A percentile compares a stretch with the other conserved stretches of the same genome.
Evolutionary conservation across 75 land plant genomes (phyloP).

Genomic region (Pinus tabuliformis): DNA sequence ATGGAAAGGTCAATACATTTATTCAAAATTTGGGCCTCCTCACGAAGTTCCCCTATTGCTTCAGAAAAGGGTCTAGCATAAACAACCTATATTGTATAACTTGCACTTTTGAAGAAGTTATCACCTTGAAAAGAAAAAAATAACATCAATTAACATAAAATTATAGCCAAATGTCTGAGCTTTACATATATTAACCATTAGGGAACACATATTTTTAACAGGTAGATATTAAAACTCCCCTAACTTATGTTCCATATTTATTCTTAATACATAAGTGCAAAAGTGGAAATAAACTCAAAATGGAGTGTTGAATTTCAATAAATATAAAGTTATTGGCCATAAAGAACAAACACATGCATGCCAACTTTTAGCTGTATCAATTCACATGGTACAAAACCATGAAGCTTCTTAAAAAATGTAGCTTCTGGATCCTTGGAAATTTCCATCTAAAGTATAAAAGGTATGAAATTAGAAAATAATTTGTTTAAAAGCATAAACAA

Average conservation of each 20-base stretch:
- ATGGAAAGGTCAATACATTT: conserved; percentile 83
- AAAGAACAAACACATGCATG: conserved; percentile 87
- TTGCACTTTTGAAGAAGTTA: conserved; percentile 92
- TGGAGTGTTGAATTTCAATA: too few relatives aligned
- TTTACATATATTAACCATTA: not conserved
- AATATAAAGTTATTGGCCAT: conserved; percentile 48
- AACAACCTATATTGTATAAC: conserved; percentile 83
- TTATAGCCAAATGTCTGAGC: not conserved
- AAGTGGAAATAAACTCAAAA: not conserved
- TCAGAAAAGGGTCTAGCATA: conserved; percentile 68
- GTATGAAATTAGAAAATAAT: not conserved
- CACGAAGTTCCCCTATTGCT: conserved; percentile 58
- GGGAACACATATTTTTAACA: not conserved
- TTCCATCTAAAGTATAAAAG: conserved; percentile 43
- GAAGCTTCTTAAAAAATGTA: conserved; percentile 88
- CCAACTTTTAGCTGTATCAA: conserved; percentile 81
- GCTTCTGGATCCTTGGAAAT: conserved; percentile 91
- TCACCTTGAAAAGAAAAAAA: conserved; percentile 58
- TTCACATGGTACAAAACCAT: conserved; percentile 98
- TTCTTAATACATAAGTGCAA: not conserved
- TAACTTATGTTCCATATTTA: not conserved
- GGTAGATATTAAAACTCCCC: not conserved
- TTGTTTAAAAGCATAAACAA: not conserved
- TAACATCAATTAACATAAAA: not conserved
- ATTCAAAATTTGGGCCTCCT: conserved; percentile 65